Evolutionary conservation across 2,329 filamentous ascomycete genomes (phyloP).

Genomic region (Aspergillus latus): DNA sequence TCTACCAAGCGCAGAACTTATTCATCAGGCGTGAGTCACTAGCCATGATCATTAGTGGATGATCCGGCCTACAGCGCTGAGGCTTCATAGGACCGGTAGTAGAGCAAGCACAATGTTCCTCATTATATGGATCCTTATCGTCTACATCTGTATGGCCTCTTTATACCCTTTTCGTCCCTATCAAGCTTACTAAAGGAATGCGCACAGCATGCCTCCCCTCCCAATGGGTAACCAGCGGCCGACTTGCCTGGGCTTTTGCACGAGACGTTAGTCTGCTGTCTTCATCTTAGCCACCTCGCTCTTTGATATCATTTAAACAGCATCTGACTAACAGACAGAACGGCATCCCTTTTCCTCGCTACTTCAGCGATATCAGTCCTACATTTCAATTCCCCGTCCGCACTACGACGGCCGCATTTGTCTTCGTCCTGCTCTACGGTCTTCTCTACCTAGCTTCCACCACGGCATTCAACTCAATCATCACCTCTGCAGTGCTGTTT

Average conservation of each 20-base stretch:
- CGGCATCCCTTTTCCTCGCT: constrained; percentile 19
- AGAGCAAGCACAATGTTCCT: not conserved
- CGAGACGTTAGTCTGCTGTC: not conserved
- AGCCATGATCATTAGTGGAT: not conserved
- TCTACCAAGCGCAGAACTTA: not conserved
- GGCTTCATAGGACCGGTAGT: not conserved
- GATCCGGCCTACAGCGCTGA: not conserved
- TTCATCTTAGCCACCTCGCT: not conserved
- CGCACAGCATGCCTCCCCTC: not conserved
- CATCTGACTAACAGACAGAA: not conserved
- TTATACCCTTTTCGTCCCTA: not conserved
- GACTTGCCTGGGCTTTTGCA: constrained; percentile 16
- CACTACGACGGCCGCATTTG: constrained; percentile 45
- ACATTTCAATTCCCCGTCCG: constrained; percentile 36
- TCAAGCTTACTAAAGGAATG: not conserved
- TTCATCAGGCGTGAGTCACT: not conserved
- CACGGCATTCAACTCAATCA: constrained; percentile 44
- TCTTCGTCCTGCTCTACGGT: constrained; percentile 46
- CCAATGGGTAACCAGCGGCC: constrained; percentile 11
- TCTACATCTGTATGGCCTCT: constrained; percentile 11
- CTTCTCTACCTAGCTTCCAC: constrained; percentile 32
- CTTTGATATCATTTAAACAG: not conserved
- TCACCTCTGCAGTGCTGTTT: constrained; percentile 36
- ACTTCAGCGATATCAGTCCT: constrained; percentile 19
- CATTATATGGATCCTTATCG: constrained; percentile 20